Evolutionary conservation across 495 filamentous ascomycete species (phyloP), one percentile per base, ranked within the genome.

Genomic region (Tuber aestivum): DNA sequence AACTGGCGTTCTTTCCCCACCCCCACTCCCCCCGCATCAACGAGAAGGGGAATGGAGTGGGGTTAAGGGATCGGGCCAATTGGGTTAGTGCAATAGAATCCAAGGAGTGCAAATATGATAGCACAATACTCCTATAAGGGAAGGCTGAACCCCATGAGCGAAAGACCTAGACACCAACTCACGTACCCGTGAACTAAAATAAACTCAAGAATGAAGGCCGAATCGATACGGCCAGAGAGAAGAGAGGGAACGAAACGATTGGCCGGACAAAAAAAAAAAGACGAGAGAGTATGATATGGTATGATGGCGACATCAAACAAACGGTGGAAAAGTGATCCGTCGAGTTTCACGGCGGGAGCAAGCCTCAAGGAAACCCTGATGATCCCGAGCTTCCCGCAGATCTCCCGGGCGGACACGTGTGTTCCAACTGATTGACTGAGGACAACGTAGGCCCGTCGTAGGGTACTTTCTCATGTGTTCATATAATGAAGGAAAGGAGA

Each of bases 331-430:
- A 65, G 56, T 65, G 56, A 65, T 18, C 32, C 32, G 56, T 65
- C 56, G 27, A 35, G 56, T 65, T 65, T 65, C 56, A 65, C 56
- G 27, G 32, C 56, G 56, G 56, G 56, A 1, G 56, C 56, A 65
- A 65, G 56, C 56, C 56, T 35, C 32, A 35, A 65, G 18, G 56
- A 35, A 65, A 35, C 56, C 56, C 56, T 65, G 56, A 20, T 14
- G 56, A 65, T 65, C 56, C 56, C 56, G 56, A 65, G 14, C 56
- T n/a, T 12, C 50, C 56, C 56, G 56, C 14, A 65, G 56, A 65
- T 65, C 56, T 65, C 56, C 56, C 56, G 56, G 56, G 14, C 14
- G 56, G 56, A 27, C 56, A 65, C 56, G 56, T 35, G 56, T 65
- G 56, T 35, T 20, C 56, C 56, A 27, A 65, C 56, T 35, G 27